Evolutionary conservation across 495 filamentous ascomycete genomes (phyloP).

Genomic region (Aspergillus funiculosus): DNA sequence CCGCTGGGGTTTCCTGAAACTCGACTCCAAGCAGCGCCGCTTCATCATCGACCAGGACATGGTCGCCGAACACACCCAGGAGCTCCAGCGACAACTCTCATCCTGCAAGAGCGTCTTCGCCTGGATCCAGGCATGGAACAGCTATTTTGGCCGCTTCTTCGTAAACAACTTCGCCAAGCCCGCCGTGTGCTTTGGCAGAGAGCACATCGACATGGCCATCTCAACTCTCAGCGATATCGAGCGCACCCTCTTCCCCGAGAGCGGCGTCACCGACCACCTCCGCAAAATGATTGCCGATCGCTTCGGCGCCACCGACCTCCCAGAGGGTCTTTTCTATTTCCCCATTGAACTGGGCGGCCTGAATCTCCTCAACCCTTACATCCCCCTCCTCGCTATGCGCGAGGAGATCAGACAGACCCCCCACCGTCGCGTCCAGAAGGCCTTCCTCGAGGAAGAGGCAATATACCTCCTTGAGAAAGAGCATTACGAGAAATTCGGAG

Average conservation of each 20-base stretch:
- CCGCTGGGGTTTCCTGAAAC: conserved; percentile 59
- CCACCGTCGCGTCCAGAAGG: conserved; percentile 37
- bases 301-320: conserved; percentile 52
- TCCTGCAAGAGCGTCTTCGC: conserved; percentile 52
- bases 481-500: conserved; percentile 35
- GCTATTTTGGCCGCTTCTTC: conserved; percentile 59
- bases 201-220: conserved; percentile 60
- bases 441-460: conserved; percentile 37
- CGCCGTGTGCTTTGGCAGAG: conserved; percentile 57
- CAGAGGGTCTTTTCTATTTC: conserved; percentile 64
- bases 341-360: conserved; percentile 56
- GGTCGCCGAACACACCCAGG: conserved; percentile 57
- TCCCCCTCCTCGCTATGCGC: conserved; percentile 48
- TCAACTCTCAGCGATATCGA: conserved; percentile 56
- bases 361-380: conserved; percentile 52
- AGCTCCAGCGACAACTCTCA: conserved; percentile 54
- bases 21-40: conserved; percentile 48
- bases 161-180: conserved; percentile 60
- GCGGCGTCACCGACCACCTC: conserved; percentile 54
- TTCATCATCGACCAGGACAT: conserved; percentile 59
- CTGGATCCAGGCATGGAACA: conserved; percentile 63
- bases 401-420: conserved; percentile 47
- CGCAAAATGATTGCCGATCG: conserved; percentile 47
- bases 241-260: conserved; percentile 42
- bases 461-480: conserved; percentile 44